Base-by-base conservation (phyloP, 208 protist genomes). In the Zelonia costaricensis region DNA sequence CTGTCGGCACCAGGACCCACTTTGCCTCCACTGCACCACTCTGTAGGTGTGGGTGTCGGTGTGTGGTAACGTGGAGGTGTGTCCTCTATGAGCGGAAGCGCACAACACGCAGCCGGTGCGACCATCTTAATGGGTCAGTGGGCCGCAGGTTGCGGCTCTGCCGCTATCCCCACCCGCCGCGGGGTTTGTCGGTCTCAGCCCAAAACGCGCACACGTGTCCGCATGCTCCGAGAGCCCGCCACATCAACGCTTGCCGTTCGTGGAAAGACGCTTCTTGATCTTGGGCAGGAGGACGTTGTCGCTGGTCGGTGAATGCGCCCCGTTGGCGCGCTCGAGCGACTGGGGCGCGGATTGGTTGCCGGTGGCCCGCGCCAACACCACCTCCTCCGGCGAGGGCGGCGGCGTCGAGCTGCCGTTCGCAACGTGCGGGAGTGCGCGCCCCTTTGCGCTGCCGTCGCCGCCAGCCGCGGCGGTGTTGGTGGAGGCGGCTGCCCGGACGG, bases 201-300 rank as follows among this genome's bases (percentile, higher is more conserved):
- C n/a, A 62, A 48, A 25, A 46, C 9, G 42, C 16, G 33, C 33
- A 10, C 45, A 5, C 4, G 7, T 51, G 6, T 13, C 20, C 16
- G 5, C 3, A 18, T 9, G 9, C 36, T 2, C 3, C 20, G 45
- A 30, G 9, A n/a, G 12, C 7, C 9, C 35, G 16, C 46, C 15
- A 33, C 39, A 60, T n/a, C n/a, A 4, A 4, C 69, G 58, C 58
- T 72, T 72, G 27, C 57, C 53, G 13, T 25, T 42, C 25, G 57
- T 39, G 8, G 70, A 56, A 7, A 46, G 40, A 30, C 55, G 62
- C 44, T 76, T 81, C 60, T 71, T 76, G 10, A 82, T 78, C 66
- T 71, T 82, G 12, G 76, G 76, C 46, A 82, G 44, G 1, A 82
- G 48, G 1, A 82, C 51, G 20, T 59, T 61, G 6, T 70, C 67